Conservation (phyloP, 768 basidiomycete genomes). For the Postia placenta region DNA sequence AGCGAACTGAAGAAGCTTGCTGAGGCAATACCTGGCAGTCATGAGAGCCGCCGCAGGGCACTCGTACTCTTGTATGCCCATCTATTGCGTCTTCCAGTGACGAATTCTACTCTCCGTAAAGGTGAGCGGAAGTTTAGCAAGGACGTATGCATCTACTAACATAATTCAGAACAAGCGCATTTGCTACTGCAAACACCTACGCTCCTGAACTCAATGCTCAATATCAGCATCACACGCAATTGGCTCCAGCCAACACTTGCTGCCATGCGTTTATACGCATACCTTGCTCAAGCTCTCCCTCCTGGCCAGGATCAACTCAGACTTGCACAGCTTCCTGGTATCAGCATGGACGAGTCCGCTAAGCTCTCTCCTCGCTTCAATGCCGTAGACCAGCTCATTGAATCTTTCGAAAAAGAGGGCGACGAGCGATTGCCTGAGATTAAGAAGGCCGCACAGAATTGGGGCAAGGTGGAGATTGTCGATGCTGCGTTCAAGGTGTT, state of each 20-base stretch:
- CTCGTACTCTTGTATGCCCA: slow-evolving; percentile 81
- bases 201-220: slow-evolving; percentile 74
- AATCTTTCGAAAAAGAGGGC: slow-evolving; percentile 42
- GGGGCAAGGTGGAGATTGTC: slow-evolving; percentile 75
- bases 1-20: slow-evolving; percentile 38
- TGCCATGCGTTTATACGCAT: slow-evolving; percentile 78
- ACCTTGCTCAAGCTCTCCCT: slow-evolving; percentile 76
- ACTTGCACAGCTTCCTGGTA: slow-evolving; percentile 75
- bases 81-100: slow-evolving; percentile 59
- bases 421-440: slow-evolving; percentile 46
- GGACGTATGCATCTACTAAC: neutral
- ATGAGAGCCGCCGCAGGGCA: slow-evolving; percentile 44
- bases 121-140: slow-evolving; percentile 41
- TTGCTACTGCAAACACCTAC: slow-evolving; percentile 68
- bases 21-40: slow-evolving; percentile 22
- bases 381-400: slow-evolving; percentile 38
- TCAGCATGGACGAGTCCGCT: slow-evolving; percentile 48
- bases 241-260: slow-evolving; percentile 81
- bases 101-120: slow-evolving; percentile 47
- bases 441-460: slow-evolving; percentile 59
- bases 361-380: slow-evolving; percentile 33
- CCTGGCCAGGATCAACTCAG: slow-evolving; percentile 40
- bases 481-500: slow-evolving; percentile 88
- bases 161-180: slow-evolving; percentile 54
- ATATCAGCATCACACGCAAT: slow-evolving; percentile 77